Conservation (phyloP, 306 rosid species). For the Quercus robur region DNA sequence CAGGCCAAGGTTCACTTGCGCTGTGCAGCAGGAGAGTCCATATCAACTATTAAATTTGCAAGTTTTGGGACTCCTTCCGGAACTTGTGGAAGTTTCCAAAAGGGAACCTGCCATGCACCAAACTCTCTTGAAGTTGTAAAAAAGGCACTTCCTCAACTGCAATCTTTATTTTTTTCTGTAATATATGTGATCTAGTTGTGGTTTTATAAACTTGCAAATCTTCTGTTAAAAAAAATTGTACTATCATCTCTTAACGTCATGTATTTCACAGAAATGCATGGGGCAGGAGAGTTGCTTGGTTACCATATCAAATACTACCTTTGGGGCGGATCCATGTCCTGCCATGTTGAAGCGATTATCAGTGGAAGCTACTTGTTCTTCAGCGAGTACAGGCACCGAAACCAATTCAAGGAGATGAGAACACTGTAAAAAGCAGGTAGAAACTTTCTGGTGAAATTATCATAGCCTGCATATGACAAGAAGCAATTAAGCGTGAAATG, state of each 20-base stretch:
- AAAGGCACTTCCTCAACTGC: conserved; percentile 25
- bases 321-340: conserved; percentile 43
- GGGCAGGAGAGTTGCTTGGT: conserved; percentile 37
- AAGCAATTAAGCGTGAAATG: neutral
- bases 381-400: conserved; percentile 14
- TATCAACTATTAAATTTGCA: conserved; percentile 38
- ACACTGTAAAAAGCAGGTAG: conserved; percentile 11
- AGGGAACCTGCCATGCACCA: conserved; percentile 37
- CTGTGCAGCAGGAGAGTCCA: conserved; percentile 34
- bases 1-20: conserved; percentile 25
- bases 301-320: conserved; percentile 17
- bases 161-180: neutral
- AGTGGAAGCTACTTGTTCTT: conserved; percentile 36
- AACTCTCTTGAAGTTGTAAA: conserved; percentile 31
- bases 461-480: neutral
- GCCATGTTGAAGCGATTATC: conserved; percentile 30
- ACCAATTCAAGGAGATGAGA: conserved; percentile 25
- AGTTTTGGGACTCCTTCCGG: conserved; percentile 40
- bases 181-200: neutral
- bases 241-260: neutral
- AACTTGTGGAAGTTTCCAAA: conserved; percentile 35
- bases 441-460: neutral
- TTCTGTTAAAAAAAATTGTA: neutral
- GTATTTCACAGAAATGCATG: conserved; percentile 30
- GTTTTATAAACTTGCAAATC: neutral